Evolutionary conservation across 176 grass and related monocot genomes (phyloP).

Genomic region (Cenchrus fungigraminus): DNA sequence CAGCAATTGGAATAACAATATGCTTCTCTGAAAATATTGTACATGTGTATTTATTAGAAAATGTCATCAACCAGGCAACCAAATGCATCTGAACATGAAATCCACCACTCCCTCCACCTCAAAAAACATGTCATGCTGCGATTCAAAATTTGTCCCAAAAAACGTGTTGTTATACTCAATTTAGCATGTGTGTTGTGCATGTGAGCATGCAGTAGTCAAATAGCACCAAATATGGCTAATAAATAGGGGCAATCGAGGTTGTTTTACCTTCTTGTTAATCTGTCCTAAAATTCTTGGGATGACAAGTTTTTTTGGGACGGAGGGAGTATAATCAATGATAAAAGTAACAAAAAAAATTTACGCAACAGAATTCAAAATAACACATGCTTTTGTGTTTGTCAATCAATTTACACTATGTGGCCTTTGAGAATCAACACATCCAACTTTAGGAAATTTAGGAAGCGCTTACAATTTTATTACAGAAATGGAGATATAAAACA

Average conservation of each 20-base stretch:
- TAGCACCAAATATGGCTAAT: too few relatives aligned
- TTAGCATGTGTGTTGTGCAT: too few relatives aligned
- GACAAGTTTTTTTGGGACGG: too few relatives aligned
- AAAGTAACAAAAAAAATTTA: neutral
- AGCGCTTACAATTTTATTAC: neutral
- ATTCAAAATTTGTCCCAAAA: too few relatives aligned
- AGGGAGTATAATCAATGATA: neutral
- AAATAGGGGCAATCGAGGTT: too few relatives aligned
- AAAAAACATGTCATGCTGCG: too few relatives aligned
- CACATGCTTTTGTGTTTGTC: neutral
- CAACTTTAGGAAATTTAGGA: neutral
- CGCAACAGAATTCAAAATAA: neutral
- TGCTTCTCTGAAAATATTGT: neutral
- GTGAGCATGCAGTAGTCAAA: too few relatives aligned
- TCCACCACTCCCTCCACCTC: neutral
- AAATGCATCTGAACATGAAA: neutral
- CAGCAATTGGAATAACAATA: neutral
- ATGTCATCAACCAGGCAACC: neutral
- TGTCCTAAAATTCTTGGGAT: too few relatives aligned
- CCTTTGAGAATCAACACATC: neutral
- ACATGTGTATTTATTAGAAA: neutral
- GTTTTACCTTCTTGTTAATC: too few relatives aligned
- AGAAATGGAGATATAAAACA: slow-evolving; percentile 1
- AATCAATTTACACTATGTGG: neutral
- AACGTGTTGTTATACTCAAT: too few relatives aligned